A percentile compares a stretch with the other conserved stretches of the same genome.
Conservation (phyloP, 2,329 filamentous ascomycete species). For the Arthrinium phaeospermum region DNA sequence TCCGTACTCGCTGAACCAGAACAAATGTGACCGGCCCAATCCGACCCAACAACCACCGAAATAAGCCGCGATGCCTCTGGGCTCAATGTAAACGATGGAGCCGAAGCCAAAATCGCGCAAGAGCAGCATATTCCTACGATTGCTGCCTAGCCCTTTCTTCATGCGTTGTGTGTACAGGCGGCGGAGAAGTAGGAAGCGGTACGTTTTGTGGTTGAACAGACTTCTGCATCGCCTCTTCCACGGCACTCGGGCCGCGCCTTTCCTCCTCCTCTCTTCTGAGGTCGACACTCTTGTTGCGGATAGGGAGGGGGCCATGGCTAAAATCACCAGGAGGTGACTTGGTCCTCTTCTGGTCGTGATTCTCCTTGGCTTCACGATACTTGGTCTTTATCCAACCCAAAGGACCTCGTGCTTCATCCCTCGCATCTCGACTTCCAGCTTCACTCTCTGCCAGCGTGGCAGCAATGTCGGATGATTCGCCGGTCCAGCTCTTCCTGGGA, state of each 20-base stretch:
- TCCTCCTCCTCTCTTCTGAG: constrained; percentile 50
- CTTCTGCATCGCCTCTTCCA: constrained; percentile 20
- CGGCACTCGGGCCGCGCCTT: constrained; percentile 36
- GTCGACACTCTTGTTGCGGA: constrained; percentile 56
- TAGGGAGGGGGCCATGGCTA: constrained; percentile 39
- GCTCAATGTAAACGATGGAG: neutral
- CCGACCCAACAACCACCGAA: neutral
- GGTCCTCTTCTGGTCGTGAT: constrained; percentile 57
- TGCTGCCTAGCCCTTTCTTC: constrained; percentile 31
- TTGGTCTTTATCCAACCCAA: constrained; percentile 66
- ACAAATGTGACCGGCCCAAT: neutral
- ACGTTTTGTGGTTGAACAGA: constrained; percentile 33
- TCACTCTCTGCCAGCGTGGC: constrained; percentile 47
- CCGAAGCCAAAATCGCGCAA: constrained; percentile 19
- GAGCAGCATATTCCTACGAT: constrained; percentile 29
- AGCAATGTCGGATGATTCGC: constrained; percentile 56
- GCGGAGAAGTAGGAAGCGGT: constrained; percentile 36
- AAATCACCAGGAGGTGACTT: constrained; percentile 59
- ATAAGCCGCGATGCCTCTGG: neutral
- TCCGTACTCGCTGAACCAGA: constrained; percentile 7
- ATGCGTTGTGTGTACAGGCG: constrained; percentile 31
- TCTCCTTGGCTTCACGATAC: constrained; percentile 65
- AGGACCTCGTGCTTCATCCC: constrained; percentile 57
- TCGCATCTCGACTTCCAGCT: constrained; percentile 45
- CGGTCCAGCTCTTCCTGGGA: constrained; percentile 55